Conservation (phyloP, 192 early-diverging fungal genomes). For the Diversispora eburnea region DNA sequence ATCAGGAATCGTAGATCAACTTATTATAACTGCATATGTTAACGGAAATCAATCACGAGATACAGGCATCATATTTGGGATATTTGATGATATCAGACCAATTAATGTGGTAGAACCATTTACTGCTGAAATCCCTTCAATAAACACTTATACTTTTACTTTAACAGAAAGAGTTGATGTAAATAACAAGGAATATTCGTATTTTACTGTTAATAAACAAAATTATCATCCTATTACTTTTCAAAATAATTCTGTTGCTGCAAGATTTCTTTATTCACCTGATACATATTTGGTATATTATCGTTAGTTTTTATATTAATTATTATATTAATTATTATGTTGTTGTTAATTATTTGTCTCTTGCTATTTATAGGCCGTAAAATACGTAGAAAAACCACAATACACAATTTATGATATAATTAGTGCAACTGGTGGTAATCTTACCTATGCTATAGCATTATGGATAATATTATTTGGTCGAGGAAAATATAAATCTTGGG, state of each 20-base stretch:
- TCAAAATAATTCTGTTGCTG: not conserved
- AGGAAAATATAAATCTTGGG: not conserved
- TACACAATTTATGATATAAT: not conserved
- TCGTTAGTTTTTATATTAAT: not conserved
- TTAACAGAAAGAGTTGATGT: not conserved
- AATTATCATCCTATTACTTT: not conserved
- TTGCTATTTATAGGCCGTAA: not conserved
- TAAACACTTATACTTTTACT: not conserved
- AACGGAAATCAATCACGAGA: not conserved
- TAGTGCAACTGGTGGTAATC: not conserved
- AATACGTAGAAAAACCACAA: not conserved
- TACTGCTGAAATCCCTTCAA: not conserved
- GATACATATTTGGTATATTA: not conserved
- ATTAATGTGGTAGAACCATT: not conserved
- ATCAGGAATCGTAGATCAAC: not conserved
- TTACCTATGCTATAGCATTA: no score
- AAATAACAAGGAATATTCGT: not conserved
- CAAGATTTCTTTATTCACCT: not conserved
- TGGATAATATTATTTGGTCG: no score
- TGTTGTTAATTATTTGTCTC: not conserved
- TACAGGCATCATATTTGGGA: not conserved
- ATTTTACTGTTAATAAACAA: slow-evolving; percentile 8
- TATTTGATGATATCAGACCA: not conserved
- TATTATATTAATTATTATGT: not conserved
- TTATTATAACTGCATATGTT: not conserved